Percentiles rank a stretch among this genome's conserved stretches.
Conservation (phyloP, 2,329 filamentous ascomycete species). For the Xylaria arbuscula region DNA sequence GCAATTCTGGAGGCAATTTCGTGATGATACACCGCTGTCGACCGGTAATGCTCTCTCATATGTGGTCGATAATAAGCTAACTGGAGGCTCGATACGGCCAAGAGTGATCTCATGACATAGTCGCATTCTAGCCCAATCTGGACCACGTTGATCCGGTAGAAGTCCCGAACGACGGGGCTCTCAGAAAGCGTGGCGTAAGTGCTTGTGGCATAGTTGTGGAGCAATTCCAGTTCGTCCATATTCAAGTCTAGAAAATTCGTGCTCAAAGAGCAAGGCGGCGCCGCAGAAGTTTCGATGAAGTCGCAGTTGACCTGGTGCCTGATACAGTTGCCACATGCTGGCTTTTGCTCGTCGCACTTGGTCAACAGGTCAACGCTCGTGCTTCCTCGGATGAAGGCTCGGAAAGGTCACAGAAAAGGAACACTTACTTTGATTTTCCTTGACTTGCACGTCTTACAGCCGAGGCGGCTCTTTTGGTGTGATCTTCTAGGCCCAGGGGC, state of each 20-base stretch:
- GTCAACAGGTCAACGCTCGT: neutral
- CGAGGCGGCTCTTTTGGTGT: neutral
- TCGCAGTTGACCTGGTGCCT: neutral
- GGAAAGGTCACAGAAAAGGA: neutral
- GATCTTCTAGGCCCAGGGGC: neutral
- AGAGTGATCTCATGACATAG: neutral
- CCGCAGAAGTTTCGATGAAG: neutral
- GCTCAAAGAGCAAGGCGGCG: neutral
- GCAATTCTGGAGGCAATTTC: neutral
- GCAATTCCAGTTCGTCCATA: neutral
- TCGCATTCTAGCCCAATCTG: neutral
- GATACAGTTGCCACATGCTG: neutral
- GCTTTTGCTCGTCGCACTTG: neutral
- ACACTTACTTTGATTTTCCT: neutral
- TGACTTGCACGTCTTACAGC: neutral
- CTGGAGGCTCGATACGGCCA: neutral
- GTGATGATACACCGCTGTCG: neutral
- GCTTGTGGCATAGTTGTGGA: neutral
- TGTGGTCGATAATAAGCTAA: neutral
- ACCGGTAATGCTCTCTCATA: neutral
- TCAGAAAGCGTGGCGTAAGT: neutral
- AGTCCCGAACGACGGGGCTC: neutral
- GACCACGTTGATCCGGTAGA: neutral
- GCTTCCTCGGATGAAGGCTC: neutral
- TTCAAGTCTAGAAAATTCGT: neutral